These are phyloP conservation scores for Patellifolia procumbens DNA, from an alignment of 179 eudicot species.

Conservation along the genomic window DNA sequence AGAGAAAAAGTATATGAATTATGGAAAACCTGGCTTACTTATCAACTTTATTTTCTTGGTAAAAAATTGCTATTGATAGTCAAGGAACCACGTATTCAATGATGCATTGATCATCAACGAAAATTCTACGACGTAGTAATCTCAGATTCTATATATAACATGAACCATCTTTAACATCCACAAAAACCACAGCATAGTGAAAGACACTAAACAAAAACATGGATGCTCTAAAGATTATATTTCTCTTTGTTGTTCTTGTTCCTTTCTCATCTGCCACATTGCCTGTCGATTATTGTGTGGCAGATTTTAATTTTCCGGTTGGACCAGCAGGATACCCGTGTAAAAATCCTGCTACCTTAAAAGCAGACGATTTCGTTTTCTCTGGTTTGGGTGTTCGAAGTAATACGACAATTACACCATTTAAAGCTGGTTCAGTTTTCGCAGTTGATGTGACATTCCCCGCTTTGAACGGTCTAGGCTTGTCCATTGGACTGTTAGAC, in stretches of 20 bases:
- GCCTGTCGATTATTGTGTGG: conserved; percentile 16
- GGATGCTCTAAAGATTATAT: neutral
- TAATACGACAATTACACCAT: conserved; percentile 25
- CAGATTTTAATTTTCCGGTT: neutral
- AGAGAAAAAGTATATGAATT: too few species aligned
- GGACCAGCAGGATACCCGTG: conserved; percentile 13
- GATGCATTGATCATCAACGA: too few species aligned
- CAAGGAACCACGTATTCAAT: too few species aligned
- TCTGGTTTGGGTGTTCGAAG: conserved; percentile 22
- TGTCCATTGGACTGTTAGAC: conserved; percentile 24
- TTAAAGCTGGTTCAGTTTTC: conserved; percentile 10
- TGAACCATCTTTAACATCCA: too few species aligned
- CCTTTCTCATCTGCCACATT: neutral
- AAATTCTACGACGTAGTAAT: too few species aligned
- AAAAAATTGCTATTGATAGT: too few species aligned
- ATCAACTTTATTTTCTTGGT: too few species aligned
- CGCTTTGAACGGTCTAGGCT: conserved; percentile 28
- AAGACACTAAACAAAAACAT: too few species aligned
- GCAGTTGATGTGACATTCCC: conserved; percentile 26
- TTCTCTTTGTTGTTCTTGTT: neutral
- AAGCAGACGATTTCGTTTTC: conserved; percentile 19
- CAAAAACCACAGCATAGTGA: too few species aligned
- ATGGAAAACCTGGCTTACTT: too few species aligned
- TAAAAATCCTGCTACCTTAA: conserved; percentile 13
- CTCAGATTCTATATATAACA: too few species aligned